These are phyloP conservation scores for Candida tetrigidarum DNA, from an alignment of 1,139 yeast species.

Conservation along the genomic window DNA sequence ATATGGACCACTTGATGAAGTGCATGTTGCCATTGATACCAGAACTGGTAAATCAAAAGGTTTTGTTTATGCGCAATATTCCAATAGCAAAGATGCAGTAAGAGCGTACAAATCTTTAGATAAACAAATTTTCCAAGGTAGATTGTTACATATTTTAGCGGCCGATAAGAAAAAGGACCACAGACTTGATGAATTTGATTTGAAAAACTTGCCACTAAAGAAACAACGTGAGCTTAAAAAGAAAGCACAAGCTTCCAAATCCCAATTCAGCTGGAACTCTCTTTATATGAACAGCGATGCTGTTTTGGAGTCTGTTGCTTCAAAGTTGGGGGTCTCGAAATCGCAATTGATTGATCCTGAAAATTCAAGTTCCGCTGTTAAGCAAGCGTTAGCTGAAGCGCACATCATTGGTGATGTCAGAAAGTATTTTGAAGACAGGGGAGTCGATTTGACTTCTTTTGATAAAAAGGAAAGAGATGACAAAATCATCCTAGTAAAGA, in stretches of 20 bases:
- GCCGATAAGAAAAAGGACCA: conserved; percentile 82
- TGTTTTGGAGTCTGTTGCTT: conserved; percentile 87
- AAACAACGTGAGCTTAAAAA: conserved; percentile 86
- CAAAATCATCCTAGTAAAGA: conserved; percentile 78
- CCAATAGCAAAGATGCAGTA: conserved; percentile 70
- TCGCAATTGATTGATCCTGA: conserved; percentile 87
- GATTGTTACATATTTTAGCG: conserved; percentile 87
- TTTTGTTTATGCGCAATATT: conserved; percentile 82
- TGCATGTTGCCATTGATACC: conserved; percentile 90
- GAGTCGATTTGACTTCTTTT: conserved; percentile 82
- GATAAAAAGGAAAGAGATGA: conserved; percentile 79
- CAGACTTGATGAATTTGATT: conserved; percentile 83
- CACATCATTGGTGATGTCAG: conserved; percentile 93
- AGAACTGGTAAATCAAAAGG: conserved; percentile 93
- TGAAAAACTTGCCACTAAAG: conserved; percentile 88
- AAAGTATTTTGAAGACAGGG: conserved; percentile 79
- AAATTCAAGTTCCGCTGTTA: conserved; percentile 88
- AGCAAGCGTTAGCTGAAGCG: conserved; percentile 97
- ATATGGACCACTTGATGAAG: conserved; percentile 72
- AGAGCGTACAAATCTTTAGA: conserved; percentile 75
- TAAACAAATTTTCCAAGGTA: conserved; percentile 92
- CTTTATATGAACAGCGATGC: conserved; percentile 91
- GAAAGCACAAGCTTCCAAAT: conserved; percentile 81
- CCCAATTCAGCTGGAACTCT: conserved; percentile 95
- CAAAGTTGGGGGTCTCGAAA: conserved; percentile 80